Evolutionary conservation across 495 filamentous ascomycete genomes (phyloP).

Genomic region (Penicillium mononematosum): DNA sequence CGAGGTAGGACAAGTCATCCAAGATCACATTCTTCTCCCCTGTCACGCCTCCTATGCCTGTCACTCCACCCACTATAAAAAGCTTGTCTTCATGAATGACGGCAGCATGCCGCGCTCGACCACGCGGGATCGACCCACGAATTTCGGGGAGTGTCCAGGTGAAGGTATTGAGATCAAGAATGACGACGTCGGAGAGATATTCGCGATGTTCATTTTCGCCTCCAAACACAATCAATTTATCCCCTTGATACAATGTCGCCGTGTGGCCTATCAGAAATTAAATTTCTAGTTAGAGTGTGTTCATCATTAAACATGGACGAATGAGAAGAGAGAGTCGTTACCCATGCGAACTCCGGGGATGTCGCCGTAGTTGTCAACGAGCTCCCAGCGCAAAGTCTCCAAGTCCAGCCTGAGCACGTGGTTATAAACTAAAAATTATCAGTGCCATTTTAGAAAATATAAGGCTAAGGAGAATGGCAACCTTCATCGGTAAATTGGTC

Average conservation of each 20-base stretch:
- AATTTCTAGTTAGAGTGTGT: slow-evolving; percentile 1
- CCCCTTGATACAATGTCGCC: slow-evolving; percentile 88
- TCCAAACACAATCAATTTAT: slow-evolving; percentile 93
- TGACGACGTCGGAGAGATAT: slow-evolving; percentile 91
- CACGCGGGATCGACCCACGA: slow-evolving; percentile 76
- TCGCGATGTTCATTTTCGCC: slow-evolving; percentile 97
- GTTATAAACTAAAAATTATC: slow-evolving; percentile 73
- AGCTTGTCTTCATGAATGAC: slow-evolving; percentile 95
- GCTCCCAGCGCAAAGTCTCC: slow-evolving; percentile 81
- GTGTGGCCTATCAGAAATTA: slow-evolving; percentile 69
- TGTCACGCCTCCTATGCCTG: slow-evolving; percentile 82
- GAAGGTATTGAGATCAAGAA: slow-evolving; percentile 89
- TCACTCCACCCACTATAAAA: slow-evolving; percentile 89
- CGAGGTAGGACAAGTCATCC: slow-evolving; percentile 93
- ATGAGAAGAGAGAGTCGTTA: slow-evolving; percentile 40
- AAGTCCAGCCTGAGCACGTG: slow-evolving; percentile 89
- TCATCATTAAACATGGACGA: slow-evolving; percentile 3
- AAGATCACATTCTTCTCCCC: slow-evolving; percentile 84
- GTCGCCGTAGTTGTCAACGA: slow-evolving; percentile 98
- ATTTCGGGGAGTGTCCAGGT: slow-evolving; percentile 92
- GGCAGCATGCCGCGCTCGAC: slow-evolving; percentile 87
- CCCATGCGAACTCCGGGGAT: slow-evolving; percentile 98
- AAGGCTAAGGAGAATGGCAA: slow-evolving; percentile 19
- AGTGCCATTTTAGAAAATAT: slow-evolving; percentile 7
- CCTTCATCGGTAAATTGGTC: slow-evolving; percentile 98